Conservation (phyloP, 768 basidiomycete species). For the Leccinellum albellum region DNA sequence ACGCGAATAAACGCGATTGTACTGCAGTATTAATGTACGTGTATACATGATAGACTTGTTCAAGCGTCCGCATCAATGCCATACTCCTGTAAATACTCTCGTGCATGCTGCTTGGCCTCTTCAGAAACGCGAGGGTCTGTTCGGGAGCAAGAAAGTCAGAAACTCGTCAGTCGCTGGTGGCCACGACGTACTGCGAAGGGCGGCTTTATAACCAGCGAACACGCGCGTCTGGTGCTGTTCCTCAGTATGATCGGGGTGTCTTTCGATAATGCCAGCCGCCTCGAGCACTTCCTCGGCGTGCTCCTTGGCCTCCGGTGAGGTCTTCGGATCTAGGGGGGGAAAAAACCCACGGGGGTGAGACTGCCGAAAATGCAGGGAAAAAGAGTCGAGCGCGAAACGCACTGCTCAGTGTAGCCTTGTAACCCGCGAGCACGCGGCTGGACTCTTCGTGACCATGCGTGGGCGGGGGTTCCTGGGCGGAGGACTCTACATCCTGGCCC, state of each 20-base stretch:
- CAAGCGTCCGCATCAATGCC: constrained; percentile 13
- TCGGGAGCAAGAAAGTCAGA: background rate
- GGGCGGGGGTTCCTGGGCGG: background rate
- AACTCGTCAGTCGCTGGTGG: no score
- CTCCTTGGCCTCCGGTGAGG: constrained; percentile 47
- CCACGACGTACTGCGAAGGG: constrained; percentile 41
- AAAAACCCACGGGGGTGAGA: background rate
- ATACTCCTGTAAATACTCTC: constrained; percentile 35
- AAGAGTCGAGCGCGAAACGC: background rate
- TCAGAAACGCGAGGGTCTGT: constrained; percentile 45
- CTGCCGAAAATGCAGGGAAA: no score
- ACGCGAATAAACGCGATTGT: background rate
- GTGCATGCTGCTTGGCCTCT: constrained; percentile 48
- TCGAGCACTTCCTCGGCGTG: constrained; percentile 53
- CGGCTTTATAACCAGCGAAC: constrained; percentile 55
- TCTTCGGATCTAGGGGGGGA: constrained; percentile 40
- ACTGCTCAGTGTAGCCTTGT: constrained; percentile 50
- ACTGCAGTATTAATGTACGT: background rate
- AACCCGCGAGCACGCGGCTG: constrained; percentile 38
- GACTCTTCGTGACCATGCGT: background rate
- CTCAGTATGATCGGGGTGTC: constrained; percentile 26
- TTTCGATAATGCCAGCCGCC: constrained; percentile 39
- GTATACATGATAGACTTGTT: background rate
- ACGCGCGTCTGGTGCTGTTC: constrained; percentile 46
- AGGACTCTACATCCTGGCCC: constrained; percentile 20